Evolutionary conservation across 331 rosid genomes (phyloP).

Genomic region (Phaseolus coccineus): DNA sequence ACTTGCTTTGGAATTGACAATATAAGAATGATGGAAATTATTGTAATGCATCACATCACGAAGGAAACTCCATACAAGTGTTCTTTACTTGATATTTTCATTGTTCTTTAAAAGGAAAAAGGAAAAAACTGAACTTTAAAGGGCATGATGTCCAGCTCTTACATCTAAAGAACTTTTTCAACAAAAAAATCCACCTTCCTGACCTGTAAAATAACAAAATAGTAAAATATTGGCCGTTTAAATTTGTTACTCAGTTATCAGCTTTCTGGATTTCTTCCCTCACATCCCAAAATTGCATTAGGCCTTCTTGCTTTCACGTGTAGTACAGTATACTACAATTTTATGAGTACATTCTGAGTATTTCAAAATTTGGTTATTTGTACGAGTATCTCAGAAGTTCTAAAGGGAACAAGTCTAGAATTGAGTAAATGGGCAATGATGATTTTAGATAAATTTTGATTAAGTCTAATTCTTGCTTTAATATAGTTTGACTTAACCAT

Average conservation of each 20-base stretch:
- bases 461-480: too few species aligned
- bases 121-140: not conserved
- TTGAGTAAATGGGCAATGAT: not conserved
- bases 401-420: not conserved
- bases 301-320: constrained; percentile 2
- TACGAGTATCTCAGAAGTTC: not conserved
- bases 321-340: not conserved
- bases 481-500: too few species aligned
- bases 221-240: not conserved
- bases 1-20: constrained; percentile 9
- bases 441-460: not conserved
- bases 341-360: not conserved
- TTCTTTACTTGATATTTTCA: not conserved
- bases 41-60: constrained; percentile 23
- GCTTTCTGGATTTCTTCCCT: constrained; percentile 9
- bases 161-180: not conserved
- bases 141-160: not conserved
- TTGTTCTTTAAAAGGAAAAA: constrained; percentile 11
- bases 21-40: constrained; percentile 14
- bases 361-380: not conserved
- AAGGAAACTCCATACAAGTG: not conserved
- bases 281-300: constrained; percentile 3
- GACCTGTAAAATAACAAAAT: not conserved
- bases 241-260: constrained; percentile 16
- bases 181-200: constrained; percentile 9